These are phyloP conservation scores for Heterobasidion occidentale DNA, from an alignment of 1,284 basidiomycete genomes.

Conservation along the genomic window DNA sequence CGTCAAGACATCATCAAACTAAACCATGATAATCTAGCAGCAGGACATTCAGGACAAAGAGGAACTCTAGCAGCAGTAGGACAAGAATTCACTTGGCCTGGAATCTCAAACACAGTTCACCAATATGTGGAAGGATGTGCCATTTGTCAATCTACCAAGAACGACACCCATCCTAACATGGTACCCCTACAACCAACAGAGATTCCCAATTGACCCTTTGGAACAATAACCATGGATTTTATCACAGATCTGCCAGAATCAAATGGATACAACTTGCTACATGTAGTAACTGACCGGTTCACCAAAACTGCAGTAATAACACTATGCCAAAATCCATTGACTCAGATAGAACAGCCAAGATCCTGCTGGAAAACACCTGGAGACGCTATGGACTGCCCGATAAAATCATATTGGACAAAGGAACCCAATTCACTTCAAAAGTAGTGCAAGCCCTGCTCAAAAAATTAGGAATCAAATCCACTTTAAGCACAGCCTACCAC, in stretches of 20 bases:
- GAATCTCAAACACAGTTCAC: not conserved
- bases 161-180: not conserved
- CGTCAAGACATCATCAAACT: no score
- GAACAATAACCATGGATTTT: not conserved
- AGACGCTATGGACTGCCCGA: not conserved
- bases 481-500: constrained; percentile 5
- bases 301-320: not conserved
- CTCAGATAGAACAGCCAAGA: not conserved
- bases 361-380: not conserved
- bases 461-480: not conserved
- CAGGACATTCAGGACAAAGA: not conserved
- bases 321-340: not conserved
- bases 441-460: not conserved
- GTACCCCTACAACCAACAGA: not conserved
- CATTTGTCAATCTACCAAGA: not conserved
- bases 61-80: not conserved
- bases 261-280: not conserved
- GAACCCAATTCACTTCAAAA: not conserved
- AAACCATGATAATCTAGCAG: not conserved
- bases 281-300: not conserved
- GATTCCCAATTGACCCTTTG: not conserved
- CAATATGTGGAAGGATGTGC: not conserved
- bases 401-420: not conserved
- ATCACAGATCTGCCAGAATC: not conserved
- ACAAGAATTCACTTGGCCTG: not conserved